Evolutionary conservation across 2,329 filamentous ascomycete genomes (phyloP), one percentile per base, ranked within the genome.

Genomic region (Lachnellula cervina): DNA sequence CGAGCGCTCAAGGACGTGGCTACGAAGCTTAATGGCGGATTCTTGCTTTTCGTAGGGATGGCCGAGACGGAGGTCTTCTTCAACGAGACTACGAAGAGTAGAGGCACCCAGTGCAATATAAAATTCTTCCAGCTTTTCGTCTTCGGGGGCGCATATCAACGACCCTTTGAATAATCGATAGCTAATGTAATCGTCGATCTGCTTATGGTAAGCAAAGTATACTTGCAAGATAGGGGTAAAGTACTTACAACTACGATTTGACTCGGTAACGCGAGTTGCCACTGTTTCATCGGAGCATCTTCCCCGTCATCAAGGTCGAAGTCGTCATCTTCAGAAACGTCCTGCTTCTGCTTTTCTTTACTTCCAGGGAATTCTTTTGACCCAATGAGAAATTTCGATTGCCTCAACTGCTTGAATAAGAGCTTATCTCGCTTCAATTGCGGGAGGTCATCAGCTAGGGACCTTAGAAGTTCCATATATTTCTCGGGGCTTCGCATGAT

Each of bases 141-240:
- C 94, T 69, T 96, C 89, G 0, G 94, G 95, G 0, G 92, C 91
- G 58, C 88, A 91, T 28, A 96, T 80, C 32, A 99, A 78, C 59
- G 84, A 83, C 51, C 90, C 83, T 68, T 92, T 93, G 77, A 99
- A 99, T 1, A 94, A 77, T 35, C 87, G 86, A 69, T 93, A 96
- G 66, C 88, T 91, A 65, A 90, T 88, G 64, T 94, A 92, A 66
- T 97, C 93, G 68, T 96, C 90, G 11, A 92, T 59, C 59, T 66
- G 38, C 3, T n/a, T 28, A 13, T 19, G 17, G 28, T 63, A 51
- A 63, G 58, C 42, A 32, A 5, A 21, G 35, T 23, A 32, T 16
- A 34, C 2, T 11, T 21, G 17, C 19, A 35, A 5, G 13, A 46
- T 25, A 6, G 21, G 13, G 45, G 3, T 21, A 3, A 8, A 37